Evolutionary conservation across 1,284 basidiomycete species (phyloP), one percentile per base, ranked within the genome.

Genomic region (Grifola frondosa): DNA sequence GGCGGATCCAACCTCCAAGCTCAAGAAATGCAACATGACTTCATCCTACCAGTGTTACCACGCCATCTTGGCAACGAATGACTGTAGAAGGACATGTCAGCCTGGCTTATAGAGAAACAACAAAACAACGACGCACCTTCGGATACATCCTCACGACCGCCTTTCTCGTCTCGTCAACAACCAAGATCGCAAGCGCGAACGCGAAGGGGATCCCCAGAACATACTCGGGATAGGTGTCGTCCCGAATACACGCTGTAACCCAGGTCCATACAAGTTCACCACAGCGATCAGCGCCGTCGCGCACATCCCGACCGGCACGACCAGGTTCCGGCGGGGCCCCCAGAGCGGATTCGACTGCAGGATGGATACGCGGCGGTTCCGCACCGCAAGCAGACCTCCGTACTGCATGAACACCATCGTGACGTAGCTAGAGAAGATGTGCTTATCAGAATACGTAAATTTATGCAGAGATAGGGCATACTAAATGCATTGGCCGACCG

Each of bases 391-490:
- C 19, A 58, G 58, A 28, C 53, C 64, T 52, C 71, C 80, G 71
- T 78, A 85, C 66, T 87, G 84, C 74, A 81, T 80, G 46, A 84
- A 70, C 5, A 58, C 56, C 32, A 58, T 54, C 6, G 56, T 51
- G 36, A 87, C 77, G 30, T 87, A 70, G 23, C 78, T 84, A 66
- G 79, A 77, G 61, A 78, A 81, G 59, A 17, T 19, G 9, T 17
- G 17, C 11, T 32, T 17, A 35, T 22, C 20, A 26, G 9, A 11
- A 13, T 11, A 11, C 12, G 26, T 15, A 31, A 12, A 7, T 1
- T n/a, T n/a, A n/a, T n/a, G n/a, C 23, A 22, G 4, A 65, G 32
- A 3, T 8, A 6, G 8, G 10, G 56, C 69, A 31, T 45, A 74
- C 71, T 73, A 74, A 32, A 70, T 62, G 53, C 70, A 74, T 47